Base-by-base conservation (phyloP, 805 yeast species). In the Candida insectorum region DNA sequence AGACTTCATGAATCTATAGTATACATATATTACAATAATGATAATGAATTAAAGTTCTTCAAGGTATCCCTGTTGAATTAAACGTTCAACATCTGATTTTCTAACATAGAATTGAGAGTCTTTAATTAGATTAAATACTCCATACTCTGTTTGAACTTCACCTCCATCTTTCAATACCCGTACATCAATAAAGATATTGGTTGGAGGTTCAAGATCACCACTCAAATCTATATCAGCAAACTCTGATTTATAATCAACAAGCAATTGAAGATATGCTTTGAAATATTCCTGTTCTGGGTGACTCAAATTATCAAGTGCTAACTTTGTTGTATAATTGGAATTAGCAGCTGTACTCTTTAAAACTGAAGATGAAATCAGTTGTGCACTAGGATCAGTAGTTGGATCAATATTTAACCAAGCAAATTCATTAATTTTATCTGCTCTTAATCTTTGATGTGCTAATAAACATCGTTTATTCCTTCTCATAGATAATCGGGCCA, bases 91-190 rank as follows among this genome's bases (percentile, higher is more conserved):
- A 51, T 93, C 98, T 0, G 93, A 81, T 46, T 86, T 91, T 38
- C 98, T 70, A 13, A 91, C 97, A 52, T 85, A 91, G 52, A 91
- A 89, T 52, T 93, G 97, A 3, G 96, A 85, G 55, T 91, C 91
- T 51, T 89, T 91, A 3, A 94, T 85, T 44, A 93, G 63, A 49
- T 89, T 89, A 62, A 93, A 88, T 3, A 87, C 96, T 15, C 97
- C 98, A 49, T 91, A 91, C 55, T 91, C 98, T 0, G 98, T 93
- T 52, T 89, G 96, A 22, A 91, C 87, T 53, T 93, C 97, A 2
- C 98, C 98, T 0, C 95, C 97, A 49, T 91, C 95, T 54, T 84
- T 84, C 32, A 91, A 60, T 6, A 91, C 97, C 37, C 98, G 66
- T 4, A 93, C 97, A 51, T 91, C 98, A 7, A 91, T 85, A 48